Conservation (phyloP, 2,329 filamentous ascomycete species). For the Penicillium rolfsii region DNA sequence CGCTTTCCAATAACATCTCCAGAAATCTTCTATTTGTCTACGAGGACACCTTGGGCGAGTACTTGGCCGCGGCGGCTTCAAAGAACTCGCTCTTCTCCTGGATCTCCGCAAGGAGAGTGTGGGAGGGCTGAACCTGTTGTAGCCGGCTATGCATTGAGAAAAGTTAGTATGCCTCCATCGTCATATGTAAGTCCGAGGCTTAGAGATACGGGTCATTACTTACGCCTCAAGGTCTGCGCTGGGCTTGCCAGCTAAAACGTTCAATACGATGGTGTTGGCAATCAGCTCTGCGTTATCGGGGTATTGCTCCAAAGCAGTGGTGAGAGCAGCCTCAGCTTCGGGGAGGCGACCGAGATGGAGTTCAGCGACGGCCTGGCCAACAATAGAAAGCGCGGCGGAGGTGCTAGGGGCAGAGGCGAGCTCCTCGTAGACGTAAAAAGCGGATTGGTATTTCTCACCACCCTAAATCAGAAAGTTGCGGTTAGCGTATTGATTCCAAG, state of each 20-base stretch:
- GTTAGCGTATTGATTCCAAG: background rate
- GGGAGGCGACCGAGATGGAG: conserved; percentile 85
- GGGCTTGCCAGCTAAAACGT: conserved; percentile 75
- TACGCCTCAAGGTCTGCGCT: conserved; percentile 65
- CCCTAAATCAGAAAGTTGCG: conserved; percentile 58
- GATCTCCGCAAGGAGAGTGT: conserved; percentile 73
- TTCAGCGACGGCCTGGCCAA: conserved; percentile 89
- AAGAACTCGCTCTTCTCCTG: conserved; percentile 86
- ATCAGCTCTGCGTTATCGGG: conserved; percentile 72
- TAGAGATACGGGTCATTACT: conserved; percentile 32
- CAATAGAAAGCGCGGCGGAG: conserved; percentile 72
- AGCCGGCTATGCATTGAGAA: conserved; percentile 39
- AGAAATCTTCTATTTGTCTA: conserved; percentile 19
- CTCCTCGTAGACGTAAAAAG: conserved; percentile 98
- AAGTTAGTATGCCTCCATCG: conserved; percentile 24
- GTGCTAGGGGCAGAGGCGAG: conserved; percentile 84
- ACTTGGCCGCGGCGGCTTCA: conserved; percentile 83
- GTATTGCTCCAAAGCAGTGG: conserved; percentile 77
- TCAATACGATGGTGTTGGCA: conserved; percentile 80
- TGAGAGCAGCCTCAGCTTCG: conserved; percentile 84
- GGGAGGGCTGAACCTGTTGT: conserved; percentile 62
- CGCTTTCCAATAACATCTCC: conserved; percentile 14
- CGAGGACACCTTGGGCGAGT: conserved; percentile 72
- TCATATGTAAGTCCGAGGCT: background rate
- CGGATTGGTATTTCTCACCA: conserved; percentile 92